Percentiles rank a stretch among this genome's conserved stretches.
These are phyloP conservation scores for Francoa sonchifolia DNA, from an alignment of 441 rosid species.

Conservation along the genomic window DNA sequence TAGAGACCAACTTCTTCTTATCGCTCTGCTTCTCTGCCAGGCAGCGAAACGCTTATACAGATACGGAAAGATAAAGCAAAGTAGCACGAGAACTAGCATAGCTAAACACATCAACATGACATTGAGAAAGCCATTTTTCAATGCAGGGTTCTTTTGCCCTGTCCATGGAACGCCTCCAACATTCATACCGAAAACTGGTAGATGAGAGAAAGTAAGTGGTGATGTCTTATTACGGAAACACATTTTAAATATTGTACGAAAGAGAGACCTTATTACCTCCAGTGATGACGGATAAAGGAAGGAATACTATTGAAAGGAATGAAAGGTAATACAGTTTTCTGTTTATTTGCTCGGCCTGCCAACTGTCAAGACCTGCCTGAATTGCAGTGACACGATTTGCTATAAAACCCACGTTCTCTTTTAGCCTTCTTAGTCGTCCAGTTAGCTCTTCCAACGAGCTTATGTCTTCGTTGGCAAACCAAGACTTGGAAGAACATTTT, in stretches of 20 bases:
- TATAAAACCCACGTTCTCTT: slow-evolving; percentile 85
- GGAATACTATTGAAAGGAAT: slow-evolving; percentile 78
- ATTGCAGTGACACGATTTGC: slow-evolving; percentile 78
- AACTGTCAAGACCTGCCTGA: slow-evolving; percentile 82
- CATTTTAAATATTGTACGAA: neutral
- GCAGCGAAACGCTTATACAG: slow-evolving; percentile 30
- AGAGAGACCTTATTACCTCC: slow-evolving; percentile 49
- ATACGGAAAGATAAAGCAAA: slow-evolving; percentile 60
- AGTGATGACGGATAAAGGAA: slow-evolving; percentile 78
- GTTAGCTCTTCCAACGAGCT: slow-evolving; percentile 65
- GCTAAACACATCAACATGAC: slow-evolving; percentile 64
- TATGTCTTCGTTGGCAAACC: slow-evolving; percentile 64
- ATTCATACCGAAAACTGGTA: slow-evolving; percentile 88
- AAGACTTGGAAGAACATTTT: slow-evolving; percentile 59
- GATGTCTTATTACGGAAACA: no score
- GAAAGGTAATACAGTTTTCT: slow-evolving; percentile 79
- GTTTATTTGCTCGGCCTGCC: slow-evolving; percentile 95
- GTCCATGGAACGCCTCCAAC: slow-evolving; percentile 99
- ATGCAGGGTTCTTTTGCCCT: slow-evolving; percentile 37
- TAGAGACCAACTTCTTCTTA: slow-evolving; percentile 57
- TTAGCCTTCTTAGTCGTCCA: slow-evolving; percentile 69
- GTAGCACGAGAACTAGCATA: slow-evolving; percentile 38
- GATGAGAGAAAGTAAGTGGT: neutral
- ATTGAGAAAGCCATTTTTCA: slow-evolving; percentile 66
- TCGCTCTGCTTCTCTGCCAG: slow-evolving; percentile 38